Evolutionary conservation across 2,329 filamentous ascomycete species (phyloP).

Genomic region (Chaetomiaceae sp.): DNA sequence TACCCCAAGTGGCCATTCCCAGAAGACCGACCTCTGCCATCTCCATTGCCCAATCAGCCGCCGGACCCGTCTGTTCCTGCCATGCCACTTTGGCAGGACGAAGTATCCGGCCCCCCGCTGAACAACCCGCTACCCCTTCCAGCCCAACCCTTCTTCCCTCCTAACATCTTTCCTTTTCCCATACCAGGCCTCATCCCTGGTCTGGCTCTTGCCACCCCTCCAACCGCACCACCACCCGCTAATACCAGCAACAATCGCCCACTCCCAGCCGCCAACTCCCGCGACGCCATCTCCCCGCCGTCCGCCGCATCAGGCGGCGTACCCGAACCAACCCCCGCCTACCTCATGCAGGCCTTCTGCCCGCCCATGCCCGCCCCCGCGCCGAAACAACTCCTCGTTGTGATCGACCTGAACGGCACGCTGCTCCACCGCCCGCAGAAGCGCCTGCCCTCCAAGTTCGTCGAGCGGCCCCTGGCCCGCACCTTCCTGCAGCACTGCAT

Average conservation of each 20-base stretch:
- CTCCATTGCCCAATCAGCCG: constrained; percentile 1
- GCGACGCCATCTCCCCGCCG: constrained; percentile 25
- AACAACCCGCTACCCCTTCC: neutral
- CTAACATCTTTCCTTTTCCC: neutral
- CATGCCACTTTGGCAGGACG: neutral
- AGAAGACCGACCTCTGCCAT: neutral
- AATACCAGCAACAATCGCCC: neutral
- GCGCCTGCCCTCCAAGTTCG: constrained; percentile 46
- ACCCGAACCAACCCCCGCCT: constrained; percentile 54
- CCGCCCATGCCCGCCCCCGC: constrained; percentile 35
- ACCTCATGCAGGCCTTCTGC: constrained; percentile 50
- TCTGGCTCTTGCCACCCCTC: neutral
- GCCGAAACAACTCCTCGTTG: constrained; percentile 64
- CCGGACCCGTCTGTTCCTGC: neutral
- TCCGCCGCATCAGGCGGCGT: constrained; percentile 47
- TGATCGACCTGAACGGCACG: constrained; percentile 92
- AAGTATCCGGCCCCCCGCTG: neutral
- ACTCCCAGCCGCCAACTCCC: constrained; percentile 8
- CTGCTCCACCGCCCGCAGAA: constrained; percentile 64
- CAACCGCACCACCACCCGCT: neutral
- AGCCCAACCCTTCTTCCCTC: neutral
- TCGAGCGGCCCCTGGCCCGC: constrained; percentile 60
- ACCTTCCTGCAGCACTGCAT: constrained; percentile 70
- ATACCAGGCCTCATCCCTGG: neutral
- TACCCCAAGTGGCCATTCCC: neutral